These are phyloP conservation scores for Skeletonema grethae DNA, from an alignment of 108 stramenopile species.

Conservation along the genomic window DNA sequence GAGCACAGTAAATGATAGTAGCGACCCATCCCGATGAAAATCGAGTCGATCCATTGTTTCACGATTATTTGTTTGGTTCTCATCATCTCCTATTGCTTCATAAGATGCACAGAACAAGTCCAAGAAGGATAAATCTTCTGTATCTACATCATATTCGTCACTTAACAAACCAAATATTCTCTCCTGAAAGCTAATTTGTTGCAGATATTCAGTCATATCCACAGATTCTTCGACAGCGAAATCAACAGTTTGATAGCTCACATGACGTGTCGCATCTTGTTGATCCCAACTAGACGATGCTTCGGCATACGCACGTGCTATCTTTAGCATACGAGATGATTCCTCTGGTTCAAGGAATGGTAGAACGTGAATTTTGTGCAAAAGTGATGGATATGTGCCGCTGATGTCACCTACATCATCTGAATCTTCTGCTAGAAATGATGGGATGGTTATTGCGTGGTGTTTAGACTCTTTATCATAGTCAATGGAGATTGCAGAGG, in stretches of 20 bases:
- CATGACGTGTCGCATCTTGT: conserved; percentile 63
- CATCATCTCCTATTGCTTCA: conserved; percentile 39
- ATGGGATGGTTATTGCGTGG: conserved; percentile 34
- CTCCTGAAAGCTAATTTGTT: conserved; percentile 51
- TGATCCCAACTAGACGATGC: conserved; percentile 61
- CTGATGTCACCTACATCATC: not conserved
- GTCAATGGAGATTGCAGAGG: conserved; percentile 9
- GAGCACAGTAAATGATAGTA: conserved; percentile 70
- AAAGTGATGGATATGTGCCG: conserved; percentile 54
- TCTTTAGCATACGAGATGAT: conserved; percentile 38
- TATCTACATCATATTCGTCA: conserved; percentile 55
- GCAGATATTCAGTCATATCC: conserved; percentile 46
- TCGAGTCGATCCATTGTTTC: conserved; percentile 74
- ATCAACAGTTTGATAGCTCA: conserved; percentile 71
- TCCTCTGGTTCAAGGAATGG: conserved; percentile 56
- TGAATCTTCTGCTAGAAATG: conserved; percentile 24
- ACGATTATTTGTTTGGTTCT: conserved; percentile 18
- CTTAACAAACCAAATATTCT: conserved; percentile 50
- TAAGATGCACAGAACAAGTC: conserved; percentile 82
- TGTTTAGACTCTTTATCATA: conserved; percentile 17
- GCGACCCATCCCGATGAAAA: conserved; percentile 72
- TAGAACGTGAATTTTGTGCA: conserved; percentile 67
- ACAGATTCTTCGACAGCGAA: conserved; percentile 72
- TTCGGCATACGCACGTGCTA: conserved; percentile 53
- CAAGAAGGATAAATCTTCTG: conserved; percentile 56